Evolutionary conservation across 2,329 filamentous ascomycete species (phyloP).

Genomic region (Ilyonectria mors-panacis): DNA sequence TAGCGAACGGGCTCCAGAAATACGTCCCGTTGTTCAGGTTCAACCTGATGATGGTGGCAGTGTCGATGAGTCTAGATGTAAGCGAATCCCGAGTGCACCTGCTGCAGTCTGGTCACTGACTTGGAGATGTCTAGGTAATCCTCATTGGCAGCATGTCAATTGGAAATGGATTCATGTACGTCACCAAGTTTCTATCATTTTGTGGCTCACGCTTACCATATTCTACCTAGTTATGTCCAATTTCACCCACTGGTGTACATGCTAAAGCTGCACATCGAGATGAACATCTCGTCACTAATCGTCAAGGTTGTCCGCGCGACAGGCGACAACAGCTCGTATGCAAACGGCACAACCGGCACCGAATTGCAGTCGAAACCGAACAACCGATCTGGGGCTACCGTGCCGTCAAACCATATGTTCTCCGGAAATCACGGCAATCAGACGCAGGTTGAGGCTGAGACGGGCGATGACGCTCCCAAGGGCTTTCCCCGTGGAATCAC

Average conservation of each 20-base stretch:
- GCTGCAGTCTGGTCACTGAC: not conserved
- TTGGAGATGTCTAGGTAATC: constrained; percentile 28
- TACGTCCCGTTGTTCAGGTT: constrained; percentile 56
- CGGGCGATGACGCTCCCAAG: not conserved
- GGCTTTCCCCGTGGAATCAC: constrained; percentile 35
- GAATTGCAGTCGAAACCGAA: constrained; percentile 36
- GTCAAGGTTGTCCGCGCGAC: constrained; percentile 44
- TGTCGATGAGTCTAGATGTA: constrained; percentile 71
- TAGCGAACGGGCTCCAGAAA: constrained; percentile 76
- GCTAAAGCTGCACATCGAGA: constrained; percentile 45
- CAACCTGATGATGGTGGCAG: constrained; percentile 26
- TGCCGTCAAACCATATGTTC: constrained; percentile 18
- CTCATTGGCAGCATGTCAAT: constrained; percentile 38
- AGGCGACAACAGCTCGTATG: constrained; percentile 40
- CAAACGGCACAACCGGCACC: constrained; percentile 32
- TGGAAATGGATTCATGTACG: constrained; percentile 41
- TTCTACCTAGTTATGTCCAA: constrained; percentile 39
- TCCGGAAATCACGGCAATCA: constrained; percentile 13
- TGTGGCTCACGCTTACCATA: not conserved
- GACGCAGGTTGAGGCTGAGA: constrained; percentile 24
- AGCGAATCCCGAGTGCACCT: constrained; percentile 44
- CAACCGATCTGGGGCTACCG: not conserved
- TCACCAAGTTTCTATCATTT: not conserved
- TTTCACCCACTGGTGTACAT: constrained; percentile 47
- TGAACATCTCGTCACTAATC: constrained; percentile 45